phyloP scores from a whole-genome alignment of 108 stramenopile genomes.

The Discostella pseudostelligera region DNA sequence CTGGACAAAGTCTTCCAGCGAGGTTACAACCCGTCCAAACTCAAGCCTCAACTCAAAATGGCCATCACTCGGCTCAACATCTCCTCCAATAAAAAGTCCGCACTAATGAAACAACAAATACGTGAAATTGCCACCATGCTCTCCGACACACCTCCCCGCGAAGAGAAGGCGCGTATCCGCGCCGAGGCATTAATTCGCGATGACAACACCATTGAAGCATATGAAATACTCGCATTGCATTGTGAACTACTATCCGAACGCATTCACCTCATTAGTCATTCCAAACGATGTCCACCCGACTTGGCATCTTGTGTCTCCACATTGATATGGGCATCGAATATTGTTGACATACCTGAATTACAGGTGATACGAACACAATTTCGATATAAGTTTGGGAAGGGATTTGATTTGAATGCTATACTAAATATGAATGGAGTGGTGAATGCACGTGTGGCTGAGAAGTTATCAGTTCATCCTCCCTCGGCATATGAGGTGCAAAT shows the following conservation, averaged over 20 bases:
- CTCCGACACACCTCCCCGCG: conserved; percentile 79
- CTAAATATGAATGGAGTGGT: conserved; percentile 72
- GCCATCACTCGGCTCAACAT: conserved; percentile 83
- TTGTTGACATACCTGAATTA: conserved; percentile 85
- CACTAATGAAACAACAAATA: conserved; percentile 80
- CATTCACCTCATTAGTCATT: conserved; percentile 62
- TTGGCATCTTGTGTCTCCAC: conserved; percentile 66
- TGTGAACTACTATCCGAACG: conserved; percentile 86
- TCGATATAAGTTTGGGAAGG: conserved; percentile 78
- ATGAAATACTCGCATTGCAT: conserved; percentile 74
- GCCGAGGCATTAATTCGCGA: conserved; percentile 88
- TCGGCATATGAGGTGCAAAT: conserved; percentile 81
- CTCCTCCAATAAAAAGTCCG: conserved; percentile 85
- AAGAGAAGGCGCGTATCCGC: conserved; percentile 90
- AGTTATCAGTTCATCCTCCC: conserved; percentile 86
- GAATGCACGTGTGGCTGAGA: conserved; percentile 86
- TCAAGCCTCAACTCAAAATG: conserved; percentile 76
- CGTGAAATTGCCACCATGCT: conserved; percentile 81
- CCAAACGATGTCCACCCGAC: conserved; percentile 78
- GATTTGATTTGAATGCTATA: conserved; percentile 77
- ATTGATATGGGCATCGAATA: conserved; percentile 72
- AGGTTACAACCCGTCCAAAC: conserved; percentile 33
- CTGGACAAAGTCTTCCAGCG: conserved; percentile 1
- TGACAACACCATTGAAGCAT: conserved; percentile 86
- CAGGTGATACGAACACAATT: conserved; percentile 80